Evolutionary conservation across 352 stramenopile species (phyloP), one percentile per base, ranked within the genome.

Genomic region (Phytophthora pluvialis): DNA sequence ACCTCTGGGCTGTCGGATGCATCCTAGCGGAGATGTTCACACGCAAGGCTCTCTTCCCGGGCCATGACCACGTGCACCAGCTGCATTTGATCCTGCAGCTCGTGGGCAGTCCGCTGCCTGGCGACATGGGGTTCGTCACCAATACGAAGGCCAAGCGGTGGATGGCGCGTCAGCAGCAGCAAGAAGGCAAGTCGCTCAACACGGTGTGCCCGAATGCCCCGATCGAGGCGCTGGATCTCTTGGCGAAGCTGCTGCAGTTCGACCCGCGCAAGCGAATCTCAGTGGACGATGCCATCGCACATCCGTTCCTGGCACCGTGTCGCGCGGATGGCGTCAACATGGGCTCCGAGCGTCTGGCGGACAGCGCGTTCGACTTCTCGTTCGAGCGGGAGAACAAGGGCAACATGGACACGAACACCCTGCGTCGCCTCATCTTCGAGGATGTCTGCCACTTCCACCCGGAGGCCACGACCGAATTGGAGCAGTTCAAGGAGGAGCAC

Each of bases 11-110:
- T 56, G 93, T 99, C 6, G 98, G 98, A 5, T 99, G 98, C 74
- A 99, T 99, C 62, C 90, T 99, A 57, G 97, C 94, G 10, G 98
- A 99, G 75, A 93, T 99, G 64, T 97, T 99, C 49, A 89, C 77
- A 1, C 81, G 87, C 28, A 92, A 86, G 58, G 78, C 87, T 32
- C 63, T 95, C 0, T 95, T 95, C 35, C 87, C 87, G 0, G 87
- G 87, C 10, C 87, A 95, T 49, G 87, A 95, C 53, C 85, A 95
- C 63, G 84, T 95, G 25, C 87, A 95, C 50, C 87, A 95, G 57
- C 75, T 99, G 29, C 98, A 98, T 63, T 62, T 95, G 39, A 93
- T 95, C 49, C 48, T 91, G 29, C 81, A 92, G 43, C 60, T 90
- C 5, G 81, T 95, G 10, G 87, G 87, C 3, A 90, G 75, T 45